Percentiles rank a stretch among this genome's conserved stretches.
These are phyloP conservation scores for Fistulinella prunicolor DNA, from an alignment of 768 basidiomycete species.

Conservation along the genomic window DNA sequence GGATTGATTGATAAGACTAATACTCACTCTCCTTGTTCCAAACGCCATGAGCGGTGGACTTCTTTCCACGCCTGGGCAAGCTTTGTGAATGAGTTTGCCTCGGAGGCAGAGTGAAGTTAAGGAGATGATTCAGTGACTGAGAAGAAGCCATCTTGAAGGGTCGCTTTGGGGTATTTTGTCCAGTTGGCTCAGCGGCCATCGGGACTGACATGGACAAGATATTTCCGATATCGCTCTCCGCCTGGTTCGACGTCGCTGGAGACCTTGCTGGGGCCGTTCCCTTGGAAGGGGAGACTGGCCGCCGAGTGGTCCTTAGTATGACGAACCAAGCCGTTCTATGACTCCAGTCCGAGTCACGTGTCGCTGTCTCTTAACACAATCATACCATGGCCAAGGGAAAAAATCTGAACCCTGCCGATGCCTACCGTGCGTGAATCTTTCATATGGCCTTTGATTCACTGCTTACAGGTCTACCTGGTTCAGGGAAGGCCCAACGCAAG, in stretches of 20 bases:
- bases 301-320: constrained; percentile 8
- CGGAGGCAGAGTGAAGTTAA: constrained; percentile 92
- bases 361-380: not conserved
- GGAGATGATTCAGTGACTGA: constrained; percentile 76
- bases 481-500: constrained; percentile 90
- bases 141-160: constrained; percentile 64
- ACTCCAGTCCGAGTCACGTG: constrained; percentile 31
- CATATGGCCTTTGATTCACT: not conserved
- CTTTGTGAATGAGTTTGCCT: constrained; percentile 63
- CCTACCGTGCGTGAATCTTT: constrained; percentile 60
- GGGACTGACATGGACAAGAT: constrained; percentile 20
- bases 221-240: constrained; percentile 20
- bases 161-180: constrained; percentile 50
- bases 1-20: constrained; percentile 8
- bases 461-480: not conserved
- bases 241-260: constrained; percentile 3
- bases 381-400: constrained; percentile 77
- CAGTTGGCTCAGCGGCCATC: constrained; percentile 26
- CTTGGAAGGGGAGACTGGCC: constrained; percentile 45
- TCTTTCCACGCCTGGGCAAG: constrained; percentile 75
- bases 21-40: constrained; percentile 95
- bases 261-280: constrained; percentile 40
- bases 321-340: not conserved
- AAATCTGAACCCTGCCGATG: constrained; percentile 90
- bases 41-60: constrained; percentile 56